Evolutionary conservation across 306 rosid species (phyloP).

Genomic region (Benincasa hispida): DNA sequence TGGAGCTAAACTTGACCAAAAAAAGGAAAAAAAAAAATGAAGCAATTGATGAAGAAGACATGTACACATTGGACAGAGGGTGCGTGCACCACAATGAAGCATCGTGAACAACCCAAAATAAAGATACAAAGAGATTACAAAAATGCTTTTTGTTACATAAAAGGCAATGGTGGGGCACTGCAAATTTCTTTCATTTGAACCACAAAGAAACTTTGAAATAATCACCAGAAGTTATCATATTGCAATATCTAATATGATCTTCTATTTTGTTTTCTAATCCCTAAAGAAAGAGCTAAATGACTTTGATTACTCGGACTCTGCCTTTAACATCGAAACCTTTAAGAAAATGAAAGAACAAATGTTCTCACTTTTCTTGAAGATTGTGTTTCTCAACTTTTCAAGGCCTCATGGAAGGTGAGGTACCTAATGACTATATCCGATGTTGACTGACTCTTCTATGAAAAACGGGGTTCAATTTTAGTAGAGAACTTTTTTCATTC

Average conservation of each 20-base stretch:
- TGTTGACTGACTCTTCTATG: background rate
- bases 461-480: background rate
- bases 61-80: too few relatives aligned
- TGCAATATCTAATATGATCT: background rate
- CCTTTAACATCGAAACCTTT: background rate
- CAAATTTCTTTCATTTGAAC: background rate
- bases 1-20: too few relatives aligned
- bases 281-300: background rate
- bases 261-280: background rate
- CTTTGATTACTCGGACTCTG: background rate
- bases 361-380: background rate
- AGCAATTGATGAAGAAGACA: too few relatives aligned
- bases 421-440: background rate
- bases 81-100: too few relatives aligned
- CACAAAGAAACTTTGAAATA: background rate
- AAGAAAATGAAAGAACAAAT: background rate
- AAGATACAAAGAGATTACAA: background rate
- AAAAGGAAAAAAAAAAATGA: too few relatives aligned
- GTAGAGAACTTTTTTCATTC: background rate
- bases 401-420: background rate
- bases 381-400: background rate
- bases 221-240: background rate
- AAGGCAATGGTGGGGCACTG: background rate
- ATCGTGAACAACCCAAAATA: background rate
- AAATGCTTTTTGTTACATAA: background rate